phyloP scores from a whole-genome alignment of 305 asterid species.

The Fraxinus nigra region DNA sequence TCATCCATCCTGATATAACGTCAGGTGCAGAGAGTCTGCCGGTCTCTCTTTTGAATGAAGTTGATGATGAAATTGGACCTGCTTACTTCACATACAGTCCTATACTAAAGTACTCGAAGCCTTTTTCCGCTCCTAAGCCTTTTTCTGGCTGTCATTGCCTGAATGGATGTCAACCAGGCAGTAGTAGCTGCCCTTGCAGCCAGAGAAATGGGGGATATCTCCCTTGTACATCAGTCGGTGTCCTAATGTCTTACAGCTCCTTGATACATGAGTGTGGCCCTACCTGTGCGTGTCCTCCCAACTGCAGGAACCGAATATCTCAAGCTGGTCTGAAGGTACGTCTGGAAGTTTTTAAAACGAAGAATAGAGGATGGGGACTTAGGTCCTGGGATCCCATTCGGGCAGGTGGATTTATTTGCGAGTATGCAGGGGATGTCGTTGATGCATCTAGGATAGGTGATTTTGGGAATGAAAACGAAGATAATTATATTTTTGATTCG shows the following conservation, averaged over 20 bases:
- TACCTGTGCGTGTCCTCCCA: constrained; percentile 69
- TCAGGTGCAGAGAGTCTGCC: constrained; percentile 72
- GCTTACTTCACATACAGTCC: constrained; percentile 69
- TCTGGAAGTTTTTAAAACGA: constrained; percentile 80
- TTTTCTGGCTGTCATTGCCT: constrained; percentile 58
- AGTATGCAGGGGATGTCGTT: constrained; percentile 81
- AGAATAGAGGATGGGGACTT: constrained; percentile 87
- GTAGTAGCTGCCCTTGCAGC: constrained; percentile 57
- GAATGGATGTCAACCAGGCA: constrained; percentile 82
- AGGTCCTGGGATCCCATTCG: constrained; percentile 95
- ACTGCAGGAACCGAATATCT: constrained; percentile 65
- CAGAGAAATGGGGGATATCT: constrained; percentile 57
- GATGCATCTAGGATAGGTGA: constrained; percentile 40
- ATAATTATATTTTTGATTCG: constrained; percentile 62
- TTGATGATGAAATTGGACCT: constrained; percentile 79
- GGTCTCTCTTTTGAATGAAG: constrained; percentile 72
- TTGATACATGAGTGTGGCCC: constrained; percentile 71
- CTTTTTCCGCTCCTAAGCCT: constrained; percentile 43
- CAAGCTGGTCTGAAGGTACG: constrained; percentile 68
- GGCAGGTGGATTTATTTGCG: constrained; percentile 74
- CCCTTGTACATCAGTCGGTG: constrained; percentile 63
- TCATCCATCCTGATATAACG: constrained; percentile 70
- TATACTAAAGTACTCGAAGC: constrained; percentile 49
- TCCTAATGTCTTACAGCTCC: constrained; percentile 49
- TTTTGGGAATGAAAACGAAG: constrained; percentile 44